Evolutionary conservation across 768 basidiomycete genomes (phyloP), one percentile per base, ranked within the genome.

Genomic region (Lactifluus volemus): DNA sequence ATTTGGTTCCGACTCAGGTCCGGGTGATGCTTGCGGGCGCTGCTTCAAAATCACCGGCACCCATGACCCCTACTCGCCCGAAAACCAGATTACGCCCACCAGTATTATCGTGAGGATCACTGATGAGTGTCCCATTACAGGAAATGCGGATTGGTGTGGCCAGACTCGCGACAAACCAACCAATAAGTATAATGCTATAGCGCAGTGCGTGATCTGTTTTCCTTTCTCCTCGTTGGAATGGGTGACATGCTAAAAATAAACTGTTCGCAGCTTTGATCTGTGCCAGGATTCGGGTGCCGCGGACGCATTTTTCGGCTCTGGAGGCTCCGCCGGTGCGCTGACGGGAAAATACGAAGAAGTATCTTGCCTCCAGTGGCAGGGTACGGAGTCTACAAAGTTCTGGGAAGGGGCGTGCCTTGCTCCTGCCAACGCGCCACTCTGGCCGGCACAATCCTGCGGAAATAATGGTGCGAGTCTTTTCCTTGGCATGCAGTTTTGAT

Each of bases 21-120:
- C 81, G 2, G 83, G 83, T 15, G 83, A 83, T 69, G 83, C 80
- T 10, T 85, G 83, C 63, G 83, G 83, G 14, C 79, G 83, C 41
- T 84, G 83, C 74, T 84, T 85, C 68, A 70, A 75, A 19, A 51
- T 84, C 58, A 81, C 82, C 1, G 81, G 76, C 42, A 74, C 68
- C 15, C 61, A 68, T 10, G 82, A 84, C 68, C 83, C 84, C 19
- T 83, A 72, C 72, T 78, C 80, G 25, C 80, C 81, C 1, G 59
- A 71, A 0, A 83, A 65, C 69, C 69, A 73, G 15, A 82, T 81
- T 10, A 80, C 82, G 15, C 82, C 82, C 73, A 65, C 80, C 36
- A 73, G 75, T 34, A 78, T 84, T 58, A 73, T 85, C 42, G 82
- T 84, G 14, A 84, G 81, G 69, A 72, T 73, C 45, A 76, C 72